phyloP scores from a whole-genome alignment of 2,329 filamentous ascomycete species.

The Alternaria viburni region DNA sequence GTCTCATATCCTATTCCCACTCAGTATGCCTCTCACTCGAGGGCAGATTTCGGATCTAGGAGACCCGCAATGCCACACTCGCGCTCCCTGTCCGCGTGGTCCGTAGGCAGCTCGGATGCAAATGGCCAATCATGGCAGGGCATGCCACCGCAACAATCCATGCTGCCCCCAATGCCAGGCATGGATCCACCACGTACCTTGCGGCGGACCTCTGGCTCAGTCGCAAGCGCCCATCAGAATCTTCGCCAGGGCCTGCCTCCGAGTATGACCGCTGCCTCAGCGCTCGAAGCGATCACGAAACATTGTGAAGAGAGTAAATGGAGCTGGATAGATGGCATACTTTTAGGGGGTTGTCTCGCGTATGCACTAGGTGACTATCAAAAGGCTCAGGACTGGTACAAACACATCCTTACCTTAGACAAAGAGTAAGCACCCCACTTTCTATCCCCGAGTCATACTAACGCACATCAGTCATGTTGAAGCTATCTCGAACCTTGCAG shows the following conservation, averaged over 20 bases:
- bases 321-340: slow-evolving; percentile 87
- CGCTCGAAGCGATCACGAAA: slow-evolving; percentile 45
- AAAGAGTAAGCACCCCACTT: slow-evolving; percentile 51
- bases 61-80: slow-evolving; percentile 32
- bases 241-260: slow-evolving; percentile 38
- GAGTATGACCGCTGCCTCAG: slow-evolving; percentile 46
- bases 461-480: slow-evolving; percentile 74
- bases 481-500: slow-evolving; percentile 90
- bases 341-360: slow-evolving; percentile 87
- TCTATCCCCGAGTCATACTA: slow-evolving; percentile 1
- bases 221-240: slow-evolving; percentile 35
- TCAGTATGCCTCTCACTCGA: slow-evolving; percentile 24
- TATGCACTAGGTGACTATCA: slow-evolving; percentile 88
- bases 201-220: slow-evolving; percentile 44
- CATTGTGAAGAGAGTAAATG: slow-evolving; percentile 50
- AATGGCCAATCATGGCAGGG: slow-evolving; percentile 37
- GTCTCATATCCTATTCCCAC: slow-evolving; percentile 34
- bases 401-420: slow-evolving; percentile 67
- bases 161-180: slow-evolving; percentile 26
- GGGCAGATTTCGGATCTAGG: slow-evolving; percentile 25
- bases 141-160: slow-evolving; percentile 23
- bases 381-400: slow-evolving; percentile 77
- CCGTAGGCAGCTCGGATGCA: slow-evolving; percentile 22
- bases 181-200: slow-evolving; percentile 40
- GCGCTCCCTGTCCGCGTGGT: slow-evolving; percentile 41